These are phyloP conservation scores for Fusarium nelsonii DNA, from an alignment of 2,329 filamentous ascomycete species.

Conservation along the genomic window DNA sequence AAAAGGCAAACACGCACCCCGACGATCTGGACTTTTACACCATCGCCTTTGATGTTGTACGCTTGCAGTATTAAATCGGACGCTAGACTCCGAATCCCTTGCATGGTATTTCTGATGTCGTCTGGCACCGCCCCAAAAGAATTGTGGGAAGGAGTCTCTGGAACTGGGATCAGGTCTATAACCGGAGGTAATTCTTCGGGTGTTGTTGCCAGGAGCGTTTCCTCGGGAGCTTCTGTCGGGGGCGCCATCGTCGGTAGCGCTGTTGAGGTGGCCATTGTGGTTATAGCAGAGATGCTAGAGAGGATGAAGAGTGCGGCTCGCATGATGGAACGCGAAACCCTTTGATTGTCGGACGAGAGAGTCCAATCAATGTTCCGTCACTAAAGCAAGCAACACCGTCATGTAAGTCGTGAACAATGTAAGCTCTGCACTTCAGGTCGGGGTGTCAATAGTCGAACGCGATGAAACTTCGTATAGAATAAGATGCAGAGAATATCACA, in stretches of 20 bases:
- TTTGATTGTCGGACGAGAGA: background rate
- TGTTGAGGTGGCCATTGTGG: conserved; percentile 2
- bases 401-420: background rate
- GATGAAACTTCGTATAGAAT: background rate
- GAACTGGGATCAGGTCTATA: background rate
- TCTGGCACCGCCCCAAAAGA: background rate
- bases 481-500: background rate
- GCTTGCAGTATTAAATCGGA: conserved; percentile 9
- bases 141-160: background rate
- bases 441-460: background rate
- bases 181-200: background rate
- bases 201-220: background rate
- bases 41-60: conserved; percentile 1
- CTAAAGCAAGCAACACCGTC: background rate
- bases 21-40: conserved; percentile 12
- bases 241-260: background rate
- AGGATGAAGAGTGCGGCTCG: conserved; percentile 1
- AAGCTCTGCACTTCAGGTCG: background rate
- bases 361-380: too few species aligned
- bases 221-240: too few species aligned
- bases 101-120: conserved; percentile 6
- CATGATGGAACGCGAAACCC: conserved; percentile 5
- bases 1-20: conserved; percentile 1
- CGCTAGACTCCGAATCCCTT: conserved; percentile 3
- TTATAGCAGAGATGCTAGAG: conserved; percentile 8